Base-by-base conservation (phyloP, 108 stramenopile species). In the Parietichytrium sp. region DNA sequence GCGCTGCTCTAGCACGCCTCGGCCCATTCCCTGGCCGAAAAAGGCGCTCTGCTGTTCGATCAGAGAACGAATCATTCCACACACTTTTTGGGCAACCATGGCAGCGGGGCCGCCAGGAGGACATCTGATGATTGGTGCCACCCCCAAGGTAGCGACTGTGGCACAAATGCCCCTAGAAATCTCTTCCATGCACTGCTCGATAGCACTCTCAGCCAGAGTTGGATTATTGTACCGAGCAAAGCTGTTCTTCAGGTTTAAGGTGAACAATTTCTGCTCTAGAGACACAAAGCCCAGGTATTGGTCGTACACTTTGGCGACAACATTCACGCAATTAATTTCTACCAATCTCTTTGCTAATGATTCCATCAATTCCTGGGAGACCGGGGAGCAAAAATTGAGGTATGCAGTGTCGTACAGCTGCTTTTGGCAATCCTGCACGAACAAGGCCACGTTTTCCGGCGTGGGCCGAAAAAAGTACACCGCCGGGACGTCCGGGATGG, bases 401-500 rank as follows among this genome's bases (percentile, higher is more conserved):
- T 96, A 91, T 4, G 91, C 86, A 51, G 92, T 85, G 27, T 89
- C 86, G 82, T 95, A 97, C 42, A 96, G 83, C 16, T 85, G 81
- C 33, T 86, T 88, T 18, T 88, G 85, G 82, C 93, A 92, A 83
- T 99, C 97, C 51, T 89, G 87, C 4, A 95, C 96, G 81, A 99
- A 93, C 25, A 87, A 83, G 30, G 91, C 88, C 6, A 98, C 82
- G 81, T 98, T 99, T 29, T 93, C 93, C 47, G 88, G 90, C 8
- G 94, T 98, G 36, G 98, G 96, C 45, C 84, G 82, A 84, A 94
- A 91, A 85, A 99, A 97, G 89, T 99, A 98, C 10, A 98, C 90
- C 45, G 94, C 97, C 3, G 96, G 95, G 2, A 97, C 97, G 85
- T 98, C 97, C 23, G 96, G 96, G 49, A 98, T 95, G 54, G 93